These are phyloP conservation scores for Globisporangium solare DNA, from an alignment of 352 stramenopile genomes.

Conservation along the genomic window DNA sequence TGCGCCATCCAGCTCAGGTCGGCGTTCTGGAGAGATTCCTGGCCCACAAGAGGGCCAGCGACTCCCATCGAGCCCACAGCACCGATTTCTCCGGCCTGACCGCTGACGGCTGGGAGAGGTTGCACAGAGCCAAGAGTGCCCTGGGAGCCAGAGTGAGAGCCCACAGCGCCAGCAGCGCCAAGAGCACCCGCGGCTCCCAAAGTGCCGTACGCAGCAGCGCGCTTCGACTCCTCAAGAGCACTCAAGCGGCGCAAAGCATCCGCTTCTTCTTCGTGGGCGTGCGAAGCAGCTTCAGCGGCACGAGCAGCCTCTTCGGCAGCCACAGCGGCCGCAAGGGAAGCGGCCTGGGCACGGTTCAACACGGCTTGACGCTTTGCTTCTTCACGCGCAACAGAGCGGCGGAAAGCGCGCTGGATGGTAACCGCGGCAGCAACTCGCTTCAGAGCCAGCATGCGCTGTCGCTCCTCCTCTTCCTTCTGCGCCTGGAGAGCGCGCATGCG, in stretches of 20 bases:
- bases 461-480: conserved; percentile 61
- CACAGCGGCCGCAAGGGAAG: conserved; percentile 64
- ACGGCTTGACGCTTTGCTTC: conserved; percentile 67
- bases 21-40: conserved; percentile 79
- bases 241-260: conserved; percentile 68
- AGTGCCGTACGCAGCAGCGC: conserved; percentile 34
- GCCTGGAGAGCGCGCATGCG: conserved; percentile 48
- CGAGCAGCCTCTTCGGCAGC: conserved; percentile 73
- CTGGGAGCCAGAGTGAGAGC: conserved; percentile 41
- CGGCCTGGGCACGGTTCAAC: conserved; percentile 62
- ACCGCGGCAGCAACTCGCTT: conserved; percentile 52
- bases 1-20: conserved; percentile 85
- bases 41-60: conserved; percentile 59
- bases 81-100: conserved; percentile 71
- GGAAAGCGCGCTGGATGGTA: conserved; percentile 70
- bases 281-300: conserved; percentile 62
- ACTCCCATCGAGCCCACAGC: conserved; percentile 75
- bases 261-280: conserved; percentile 69
- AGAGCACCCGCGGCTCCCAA: conserved; percentile 57
- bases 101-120: conserved; percentile 49
- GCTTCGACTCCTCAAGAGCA: conserved; percentile 55
- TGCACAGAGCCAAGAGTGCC: conserved; percentile 71
- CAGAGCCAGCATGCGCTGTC: conserved; percentile 49
- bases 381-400: conserved; percentile 53
- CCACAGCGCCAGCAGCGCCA: conserved; percentile 43